Conservation (phyloP, 805 yeast genomes). For the Myxozyma geophila region DNA sequence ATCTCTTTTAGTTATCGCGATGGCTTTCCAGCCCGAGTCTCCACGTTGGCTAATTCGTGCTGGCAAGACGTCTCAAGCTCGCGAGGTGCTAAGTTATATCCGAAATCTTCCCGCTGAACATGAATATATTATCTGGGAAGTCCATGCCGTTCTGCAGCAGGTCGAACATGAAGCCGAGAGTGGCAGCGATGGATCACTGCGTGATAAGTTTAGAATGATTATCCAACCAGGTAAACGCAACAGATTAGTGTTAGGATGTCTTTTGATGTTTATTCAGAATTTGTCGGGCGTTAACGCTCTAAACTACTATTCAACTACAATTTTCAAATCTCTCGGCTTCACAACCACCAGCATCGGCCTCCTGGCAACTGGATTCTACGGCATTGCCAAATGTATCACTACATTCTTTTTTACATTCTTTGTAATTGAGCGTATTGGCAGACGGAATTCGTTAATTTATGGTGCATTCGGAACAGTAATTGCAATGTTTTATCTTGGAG, state of each 20-base stretch:
- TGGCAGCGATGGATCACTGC: constrained; percentile 14
- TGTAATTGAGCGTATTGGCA: constrained; percentile 73
- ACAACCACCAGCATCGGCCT: constrained; percentile 53
- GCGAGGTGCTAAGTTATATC: constrained; percentile 48
- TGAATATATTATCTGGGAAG: constrained; percentile 21
- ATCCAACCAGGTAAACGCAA: constrained; percentile 23
- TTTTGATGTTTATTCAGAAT: constrained; percentile 80
- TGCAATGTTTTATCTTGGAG: constrained; percentile 39
- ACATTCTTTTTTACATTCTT: constrained; percentile 79
- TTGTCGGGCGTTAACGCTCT: constrained; percentile 70
- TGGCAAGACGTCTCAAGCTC: constrained; percentile 53
- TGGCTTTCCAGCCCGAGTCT: constrained; percentile 48
- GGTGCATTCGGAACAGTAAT: constrained; percentile 68
- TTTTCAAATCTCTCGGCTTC: constrained; percentile 54
- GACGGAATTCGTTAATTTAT: constrained; percentile 62
- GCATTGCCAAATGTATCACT: constrained; percentile 58
- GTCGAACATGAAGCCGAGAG: constrained; percentile 18
- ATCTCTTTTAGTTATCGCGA: constrained; percentile 51
- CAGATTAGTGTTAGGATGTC: constrained; percentile 63
- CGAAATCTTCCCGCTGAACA: constrained; percentile 47
- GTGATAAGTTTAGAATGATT: constrained; percentile 1
- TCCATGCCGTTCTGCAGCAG: constrained; percentile 52
- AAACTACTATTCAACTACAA: constrained; percentile 53
- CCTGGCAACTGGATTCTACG: constrained; percentile 50
- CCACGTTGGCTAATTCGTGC: constrained; percentile 51